Conservation (phyloP, 768 basidiomycete species). For the Lactarius indigo region DNA sequence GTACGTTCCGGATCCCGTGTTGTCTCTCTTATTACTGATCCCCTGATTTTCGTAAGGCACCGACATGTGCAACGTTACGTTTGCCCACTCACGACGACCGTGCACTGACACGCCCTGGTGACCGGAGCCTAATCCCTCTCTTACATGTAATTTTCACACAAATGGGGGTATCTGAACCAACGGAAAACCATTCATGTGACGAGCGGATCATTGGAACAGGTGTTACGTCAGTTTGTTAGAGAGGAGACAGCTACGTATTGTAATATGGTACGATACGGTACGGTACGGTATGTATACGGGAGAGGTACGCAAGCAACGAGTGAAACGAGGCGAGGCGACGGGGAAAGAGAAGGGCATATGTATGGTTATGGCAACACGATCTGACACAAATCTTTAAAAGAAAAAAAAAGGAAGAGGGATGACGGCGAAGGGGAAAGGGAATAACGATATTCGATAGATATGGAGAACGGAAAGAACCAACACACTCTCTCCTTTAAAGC, state of each 20-base stretch:
- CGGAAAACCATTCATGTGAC: not conserved
- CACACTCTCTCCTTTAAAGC: conserved; percentile 13
- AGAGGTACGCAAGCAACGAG: conserved; percentile 15
- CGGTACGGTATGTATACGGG: conserved; percentile 17
- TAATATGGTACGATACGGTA: conserved; percentile 22
- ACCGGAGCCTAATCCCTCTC: not conserved
- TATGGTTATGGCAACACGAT: conserved; percentile 14
- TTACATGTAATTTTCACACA: not conserved
- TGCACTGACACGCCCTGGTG: not conserved
- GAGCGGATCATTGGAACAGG: not conserved
- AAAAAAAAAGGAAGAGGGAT: conserved; percentile 4
- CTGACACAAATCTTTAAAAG: conserved; percentile 1
- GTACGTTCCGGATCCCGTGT: not conserved
- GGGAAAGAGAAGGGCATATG: conserved; percentile 9
- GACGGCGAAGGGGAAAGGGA: conserved; percentile 18
- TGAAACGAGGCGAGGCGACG: conserved; percentile 10
- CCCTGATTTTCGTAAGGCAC: too few relatives aligned
- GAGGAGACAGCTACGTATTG: conserved; percentile 19
- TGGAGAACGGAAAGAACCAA: conserved; percentile 21
- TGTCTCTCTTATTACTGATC: too few relatives aligned
- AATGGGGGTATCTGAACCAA: not conserved
- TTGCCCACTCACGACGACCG: not conserved
- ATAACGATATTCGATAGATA: conserved; percentile 26
- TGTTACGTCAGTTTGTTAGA: conserved; percentile 12
- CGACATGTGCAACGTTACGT: too few relatives aligned